Evolutionary conservation across 176 grass and related monocot genomes (phyloP).

Genomic region (Panicum miliaceum): DNA sequence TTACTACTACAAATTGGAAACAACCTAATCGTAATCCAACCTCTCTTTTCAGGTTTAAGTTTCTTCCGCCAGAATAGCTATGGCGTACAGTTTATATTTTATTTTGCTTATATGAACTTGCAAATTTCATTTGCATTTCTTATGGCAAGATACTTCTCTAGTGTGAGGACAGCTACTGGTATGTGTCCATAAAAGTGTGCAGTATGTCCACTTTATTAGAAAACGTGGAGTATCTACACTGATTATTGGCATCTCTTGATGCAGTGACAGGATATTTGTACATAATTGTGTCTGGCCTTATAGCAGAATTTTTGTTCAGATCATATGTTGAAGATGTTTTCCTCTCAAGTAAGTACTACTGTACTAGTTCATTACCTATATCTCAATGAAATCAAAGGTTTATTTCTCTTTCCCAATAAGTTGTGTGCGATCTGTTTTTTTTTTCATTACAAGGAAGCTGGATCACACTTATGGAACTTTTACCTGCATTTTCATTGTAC

Average conservation of each 20-base stretch:
- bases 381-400: not conserved
- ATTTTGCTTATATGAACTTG: constrained; percentile 75
- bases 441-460: constrained; percentile 64
- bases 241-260: constrained; percentile 43
- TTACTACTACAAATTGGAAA: constrained; percentile 4
- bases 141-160: constrained; percentile 61
- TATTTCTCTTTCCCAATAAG: constrained; percentile 5
- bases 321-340: constrained; percentile 66
- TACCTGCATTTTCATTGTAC: constrained; percentile 84
- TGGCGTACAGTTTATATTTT: constrained; percentile 69
- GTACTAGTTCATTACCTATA: constrained; percentile 19
- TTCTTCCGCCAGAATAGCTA: constrained; percentile 77
- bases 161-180: constrained; percentile 81
- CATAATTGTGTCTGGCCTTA: constrained; percentile 65
- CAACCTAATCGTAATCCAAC: constrained; percentile 6
- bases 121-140: constrained; percentile 86
- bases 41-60: constrained; percentile 60
- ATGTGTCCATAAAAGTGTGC: constrained; percentile 17
- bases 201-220: constrained; percentile 3
- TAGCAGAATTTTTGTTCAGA: constrained; percentile 62
- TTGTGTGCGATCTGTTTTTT: constrained; percentile 30
- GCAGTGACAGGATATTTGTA: constrained; percentile 88
- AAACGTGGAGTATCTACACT: constrained; percentile 15
- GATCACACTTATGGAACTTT: constrained; percentile 78
- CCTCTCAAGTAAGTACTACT: constrained; percentile 69